phyloP scores from a whole-genome alignment of 805 yeast genomes.

The Saccharomyces jurei region DNA sequence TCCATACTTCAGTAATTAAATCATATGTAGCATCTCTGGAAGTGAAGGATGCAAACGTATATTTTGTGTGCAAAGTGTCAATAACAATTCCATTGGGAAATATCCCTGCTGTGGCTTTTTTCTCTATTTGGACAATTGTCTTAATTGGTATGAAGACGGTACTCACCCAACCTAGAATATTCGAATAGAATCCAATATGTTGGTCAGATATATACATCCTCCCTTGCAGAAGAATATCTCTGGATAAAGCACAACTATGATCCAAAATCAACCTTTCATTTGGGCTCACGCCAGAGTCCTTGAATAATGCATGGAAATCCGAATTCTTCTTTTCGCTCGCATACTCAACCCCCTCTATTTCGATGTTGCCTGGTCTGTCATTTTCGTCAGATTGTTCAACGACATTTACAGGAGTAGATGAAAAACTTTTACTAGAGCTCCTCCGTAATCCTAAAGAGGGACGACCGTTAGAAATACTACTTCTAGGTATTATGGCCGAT shows the following conservation, averaged over 20 bases:
- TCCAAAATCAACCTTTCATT: constrained; percentile 51
- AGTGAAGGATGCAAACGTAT: constrained; percentile 57
- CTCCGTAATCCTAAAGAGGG: background rate
- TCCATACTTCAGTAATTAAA: constrained; percentile 56
- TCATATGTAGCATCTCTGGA: constrained; percentile 47
- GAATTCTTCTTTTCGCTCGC: constrained; percentile 47
- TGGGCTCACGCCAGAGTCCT: constrained; percentile 37
- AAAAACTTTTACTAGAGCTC: background rate
- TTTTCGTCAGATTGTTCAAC: constrained; percentile 13
- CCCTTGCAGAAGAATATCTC: constrained; percentile 63
- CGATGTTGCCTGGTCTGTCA: constrained; percentile 8
- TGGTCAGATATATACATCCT: constrained; percentile 49
- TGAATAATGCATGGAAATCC: constrained; percentile 54
- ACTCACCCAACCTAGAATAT: constrained; percentile 60
- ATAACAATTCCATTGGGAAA: constrained; percentile 65
- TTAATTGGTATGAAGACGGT: constrained; percentile 47
- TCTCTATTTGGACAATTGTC: constrained; percentile 57
- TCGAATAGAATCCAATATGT: constrained; percentile 55
- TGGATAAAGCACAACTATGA: constrained; percentile 55
- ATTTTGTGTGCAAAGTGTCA: constrained; percentile 53
- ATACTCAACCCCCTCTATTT: constrained; percentile 22
- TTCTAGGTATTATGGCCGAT: background rate
- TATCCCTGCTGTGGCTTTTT: constrained; percentile 55
- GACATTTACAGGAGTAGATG: background rate
- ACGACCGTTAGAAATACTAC: background rate